These are phyloP conservation scores for Abelmoschus esculentus DNA, from an alignment of 345 rosid genomes.

Conservation along the genomic window DNA sequence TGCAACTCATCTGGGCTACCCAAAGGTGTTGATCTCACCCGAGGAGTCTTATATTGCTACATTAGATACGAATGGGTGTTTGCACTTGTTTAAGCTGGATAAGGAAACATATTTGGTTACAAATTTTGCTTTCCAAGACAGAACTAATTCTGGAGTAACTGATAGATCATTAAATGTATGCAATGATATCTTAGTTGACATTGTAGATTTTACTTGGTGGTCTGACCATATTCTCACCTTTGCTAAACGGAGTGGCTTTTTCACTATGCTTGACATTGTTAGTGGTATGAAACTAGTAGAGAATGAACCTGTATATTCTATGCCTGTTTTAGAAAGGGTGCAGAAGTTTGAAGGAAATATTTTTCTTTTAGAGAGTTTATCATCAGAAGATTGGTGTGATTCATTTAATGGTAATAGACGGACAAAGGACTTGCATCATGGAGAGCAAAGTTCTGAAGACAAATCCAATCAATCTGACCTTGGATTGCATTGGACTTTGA, in stretches of 20 bases:
- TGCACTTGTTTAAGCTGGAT: slow-evolving; percentile 59
- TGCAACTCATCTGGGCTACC: slow-evolving; percentile 39
- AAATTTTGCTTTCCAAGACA: slow-evolving; percentile 23
- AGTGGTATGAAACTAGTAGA: slow-evolving; percentile 47
- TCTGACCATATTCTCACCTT: slow-evolving; percentile 61
- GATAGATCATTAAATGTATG: slow-evolving; percentile 12
- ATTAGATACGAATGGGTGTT: slow-evolving; percentile 56
- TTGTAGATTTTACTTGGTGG: slow-evolving; percentile 91
- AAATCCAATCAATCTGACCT: slow-evolving; percentile 28
- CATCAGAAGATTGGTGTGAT: slow-evolving; percentile 24
- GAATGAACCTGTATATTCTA: slow-evolving; percentile 39
- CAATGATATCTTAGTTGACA: slow-evolving; percentile 23
- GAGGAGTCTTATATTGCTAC: slow-evolving; percentile 54
- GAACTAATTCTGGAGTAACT: slow-evolving; percentile 24
- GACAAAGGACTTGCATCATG: slow-evolving; percentile 13
- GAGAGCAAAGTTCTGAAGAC: slow-evolving; percentile 27
- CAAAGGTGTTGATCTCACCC: slow-evolving; percentile 76
- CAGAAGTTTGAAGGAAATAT: slow-evolving; percentile 42
- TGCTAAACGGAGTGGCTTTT: slow-evolving; percentile 43
- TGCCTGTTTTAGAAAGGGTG: slow-evolving; percentile 66
- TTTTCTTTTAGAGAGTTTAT: slow-evolving; percentile 56
- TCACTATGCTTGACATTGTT: slow-evolving; percentile 49
- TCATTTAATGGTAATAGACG: slow-evolving; percentile 29
- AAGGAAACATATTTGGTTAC: slow-evolving; percentile 33
- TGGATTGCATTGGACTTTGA: slow-evolving; percentile 53